Evolutionary conservation across 805 yeast genomes (phyloP).

Genomic region (Sugiyamaella boreocaroliniensis): DNA sequence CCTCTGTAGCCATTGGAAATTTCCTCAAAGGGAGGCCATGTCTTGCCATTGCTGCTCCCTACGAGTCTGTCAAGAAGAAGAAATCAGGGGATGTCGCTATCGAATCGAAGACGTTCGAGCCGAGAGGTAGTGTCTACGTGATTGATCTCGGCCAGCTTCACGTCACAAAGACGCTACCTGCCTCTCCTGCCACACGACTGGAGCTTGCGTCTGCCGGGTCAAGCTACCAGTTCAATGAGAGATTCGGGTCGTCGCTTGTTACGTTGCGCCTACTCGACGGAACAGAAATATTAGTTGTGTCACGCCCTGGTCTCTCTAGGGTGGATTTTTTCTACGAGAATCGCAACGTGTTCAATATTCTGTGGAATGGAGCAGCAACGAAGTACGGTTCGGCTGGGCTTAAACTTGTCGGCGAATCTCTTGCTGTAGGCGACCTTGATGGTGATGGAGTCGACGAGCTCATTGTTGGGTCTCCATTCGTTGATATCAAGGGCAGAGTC

Average conservation of each 20-base stretch:
- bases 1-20: slow-evolving; percentile 38
- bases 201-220: slow-evolving; percentile 3
- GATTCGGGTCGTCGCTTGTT: slow-evolving; percentile 41
- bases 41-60: slow-evolving; percentile 47
- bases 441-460: slow-evolving; percentile 39
- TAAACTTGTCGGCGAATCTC: slow-evolving; percentile 38
- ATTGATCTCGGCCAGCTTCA: slow-evolving; percentile 6
- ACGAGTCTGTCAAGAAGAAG: slow-evolving; percentile 27
- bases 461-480: slow-evolving; percentile 40
- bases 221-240: slow-evolving; percentile 25
- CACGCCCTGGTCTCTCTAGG: slow-evolving; percentile 47
- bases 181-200: background rate
- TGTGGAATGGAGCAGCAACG: slow-evolving; percentile 24
- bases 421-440: slow-evolving; percentile 32
- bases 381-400: slow-evolving; percentile 37
- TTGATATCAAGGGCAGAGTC: slow-evolving; percentile 28
- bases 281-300: slow-evolving; percentile 36
- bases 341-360: slow-evolving; percentile 25
- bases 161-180: background rate
- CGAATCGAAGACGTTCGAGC: background rate
- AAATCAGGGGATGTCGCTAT: background rate
- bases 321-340: slow-evolving; percentile 35
- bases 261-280: slow-evolving; percentile 26
- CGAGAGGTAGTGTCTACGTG: slow-evolving; percentile 20
- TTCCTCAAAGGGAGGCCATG: slow-evolving; percentile 35